A percentile compares a stretch with the other conserved stretches of the same genome.
phyloP scores from a whole-genome alignment of 805 yeast species.

The Starmerella bombi region DNA sequence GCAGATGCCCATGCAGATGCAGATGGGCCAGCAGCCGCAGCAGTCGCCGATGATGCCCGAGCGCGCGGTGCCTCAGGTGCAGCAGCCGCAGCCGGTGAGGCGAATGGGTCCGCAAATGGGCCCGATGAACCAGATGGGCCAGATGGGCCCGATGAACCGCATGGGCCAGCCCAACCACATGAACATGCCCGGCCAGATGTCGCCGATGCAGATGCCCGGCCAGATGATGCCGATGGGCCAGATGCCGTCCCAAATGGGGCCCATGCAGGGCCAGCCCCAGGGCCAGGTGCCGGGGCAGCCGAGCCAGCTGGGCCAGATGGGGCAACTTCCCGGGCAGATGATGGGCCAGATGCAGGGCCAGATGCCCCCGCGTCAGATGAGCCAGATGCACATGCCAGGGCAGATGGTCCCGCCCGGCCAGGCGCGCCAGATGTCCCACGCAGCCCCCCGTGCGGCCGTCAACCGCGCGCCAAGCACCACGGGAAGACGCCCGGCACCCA shows the following conservation, averaged over 20 bases:
- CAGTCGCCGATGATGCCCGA: slow-evolving; percentile 1
- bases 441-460: too few species aligned
- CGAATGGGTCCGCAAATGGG: slow-evolving; percentile 4
- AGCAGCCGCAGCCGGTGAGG: background rate
- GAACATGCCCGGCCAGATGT: background rate
- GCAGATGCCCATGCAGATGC: slow-evolving; percentile 1
- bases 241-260: background rate
- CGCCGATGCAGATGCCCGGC: background rate
- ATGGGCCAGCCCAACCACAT: background rate
- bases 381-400: background rate
- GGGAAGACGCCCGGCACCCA: too few species aligned
- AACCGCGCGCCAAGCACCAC: too few species aligned
- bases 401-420: background rate
- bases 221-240: background rate
- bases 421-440: too few species aligned
- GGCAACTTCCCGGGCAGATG: background rate
- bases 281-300: slow-evolving; percentile 22
- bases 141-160: background rate
- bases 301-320: background rate
- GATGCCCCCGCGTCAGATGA: background rate
- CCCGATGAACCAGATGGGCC: slow-evolving; percentile 2
- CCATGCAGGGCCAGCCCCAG: slow-evolving; percentile 7
- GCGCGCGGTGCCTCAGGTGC: background rate
- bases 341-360: background rate
- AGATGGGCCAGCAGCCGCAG: background rate